Base-by-base conservation (phyloP, 2,329 filamentous ascomycete species). In the Pseudocercospora fijiensis region DNA sequence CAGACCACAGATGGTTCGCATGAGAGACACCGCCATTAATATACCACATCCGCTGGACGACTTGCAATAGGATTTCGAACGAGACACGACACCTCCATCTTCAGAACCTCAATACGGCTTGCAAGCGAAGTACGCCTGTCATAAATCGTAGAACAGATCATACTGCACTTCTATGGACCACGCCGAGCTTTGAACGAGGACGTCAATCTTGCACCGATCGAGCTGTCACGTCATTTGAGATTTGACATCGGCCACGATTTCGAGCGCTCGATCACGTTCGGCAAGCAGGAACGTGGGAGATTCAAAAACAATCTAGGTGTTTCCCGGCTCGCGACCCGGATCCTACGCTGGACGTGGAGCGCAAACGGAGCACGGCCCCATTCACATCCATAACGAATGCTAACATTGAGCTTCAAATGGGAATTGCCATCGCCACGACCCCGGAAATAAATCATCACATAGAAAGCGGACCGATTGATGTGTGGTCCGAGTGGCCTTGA, bases 111-210 rank as follows among this genome's bases (percentile, higher is more conserved):
- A 61, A 45, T 51, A 49, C 13, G 51, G 41, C 22, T 60, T 43
- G 26, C 28, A 30, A 43, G 27, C 22, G 41, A 53, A 24, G 24
- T 62, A 4, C 37, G 52, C 2, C 33, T 62, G 18, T 56, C 56
- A 5, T 60, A 60, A 22, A 62, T 65, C 2, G 53, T 63, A 16
- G 60, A 52, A 27, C 33, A 62, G 3, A 57, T 65, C 22, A 58
- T 65, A n/a, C 16, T 49, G 27, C 60, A 65, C 16, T 51, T 65
- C 10, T 65, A 65, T 22, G 51, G 60, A 49, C 63, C 63, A 47
- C 56, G 53, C 11, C 58, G 33, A 53, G 27, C 55, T 49, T 16
- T 26, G 10, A 45, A 30, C 22, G 49, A 28, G 9, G 30, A 51
- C 26, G n/a, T 62, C 24, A 51, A 56, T 10, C 37, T 62, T 9